Base-by-base conservation (phyloP, 2,329 filamentous ascomycete genomes). In the Phialocephala sp. region DNA sequence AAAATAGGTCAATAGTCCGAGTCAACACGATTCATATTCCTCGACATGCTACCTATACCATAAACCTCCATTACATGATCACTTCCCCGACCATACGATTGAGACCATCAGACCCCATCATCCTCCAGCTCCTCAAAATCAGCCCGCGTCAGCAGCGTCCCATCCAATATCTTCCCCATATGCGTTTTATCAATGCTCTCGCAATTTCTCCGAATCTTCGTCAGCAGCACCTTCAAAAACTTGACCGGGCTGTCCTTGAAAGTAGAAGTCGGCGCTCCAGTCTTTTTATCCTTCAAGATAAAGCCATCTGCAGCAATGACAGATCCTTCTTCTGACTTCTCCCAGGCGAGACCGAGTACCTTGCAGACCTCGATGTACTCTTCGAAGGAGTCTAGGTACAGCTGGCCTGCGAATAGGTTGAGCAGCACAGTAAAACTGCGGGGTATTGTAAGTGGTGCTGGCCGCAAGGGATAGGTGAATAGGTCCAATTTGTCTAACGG, bases 351-450 rank as follows among this genome's bases (percentile, higher is more conserved):
- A 0, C 87, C 84, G 0, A 91, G 76, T 47, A 81, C 82, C 0
- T 78, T 73, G 66, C 87, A 69, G 3, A 62, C 22, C 18, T 39
- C 35, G 12, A n/a, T 68, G 67, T 92, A 93, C 61, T 91, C 83
- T 0, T 77, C 65, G 52, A 81, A 85, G 0, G 79, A 82, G 0
- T 73, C 75, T 11, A 92, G 78, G 69, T 92, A 92, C 0, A 92
- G 79, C 62, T 90, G 87, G 0, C 90, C 90, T 0, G 90, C 80
- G 62, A 93, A 92, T 0, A 92, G 76, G 52, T 90, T 89, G 0
- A 92, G 80, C 63, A 86, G 80, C 0, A 80, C 76, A 0, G 77
- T 74, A 1, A 0, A 60, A n/a, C 0, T 14, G 2, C 36, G 32
- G 70, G 73, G 4, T 74, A 63, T 8, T 47, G 66, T 60, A 11